Evolutionary conservation across 2,329 filamentous ascomycete genomes (phyloP), one percentile per base, ranked within the genome.

Genomic region (Aaosphaeria pasadenensis): DNA sequence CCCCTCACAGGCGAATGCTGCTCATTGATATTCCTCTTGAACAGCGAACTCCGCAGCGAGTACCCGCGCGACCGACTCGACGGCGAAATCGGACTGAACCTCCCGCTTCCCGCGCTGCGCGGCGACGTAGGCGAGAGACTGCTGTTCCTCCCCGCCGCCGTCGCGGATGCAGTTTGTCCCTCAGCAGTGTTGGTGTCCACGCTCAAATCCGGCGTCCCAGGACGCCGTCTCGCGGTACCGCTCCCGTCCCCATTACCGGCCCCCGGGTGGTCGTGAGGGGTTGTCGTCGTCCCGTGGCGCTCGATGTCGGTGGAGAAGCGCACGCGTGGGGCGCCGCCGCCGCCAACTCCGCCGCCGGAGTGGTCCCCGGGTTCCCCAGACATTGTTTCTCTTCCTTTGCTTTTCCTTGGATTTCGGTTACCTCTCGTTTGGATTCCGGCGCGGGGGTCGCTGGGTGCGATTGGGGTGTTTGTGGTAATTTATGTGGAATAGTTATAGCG

Each of bases 21-120:
- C 6, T 69, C 59, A 32, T 64, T 55, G 42, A 76, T 63, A 44
- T 76, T 75, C 46, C 63, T 66, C 39, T 68, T 60, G 48, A 77
- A 76, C 2, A 78, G 55, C 1, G 73, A 67, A 47, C 72, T 74
- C 11, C 75, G 71, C 30, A 77, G 57, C 29, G 75, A 77, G 47
- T 76, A 66, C 6, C 74, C 75, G 51, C 75, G 66, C 46, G 57
- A 65, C 30, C 74, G 62, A 11, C 57, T 56, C n/a, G 57, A 56
- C 1, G 70, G 66, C 1, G 71, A 71, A 5, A 71, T 49, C 6
- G 66, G 68, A 9, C 65, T 67, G 6, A 47, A 56, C 43, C 51
- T 52, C 17, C 17, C 17, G 17, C 17, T 24, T 11, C 47, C 46
- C 11, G 52, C 30, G 49, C 46, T 55, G 11, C 50, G 51, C 30